Base-by-base conservation (phyloP, 225 moss, liverwort and hornwort genomes). In the Bryoerythrophyllum caledonicum region DNA sequence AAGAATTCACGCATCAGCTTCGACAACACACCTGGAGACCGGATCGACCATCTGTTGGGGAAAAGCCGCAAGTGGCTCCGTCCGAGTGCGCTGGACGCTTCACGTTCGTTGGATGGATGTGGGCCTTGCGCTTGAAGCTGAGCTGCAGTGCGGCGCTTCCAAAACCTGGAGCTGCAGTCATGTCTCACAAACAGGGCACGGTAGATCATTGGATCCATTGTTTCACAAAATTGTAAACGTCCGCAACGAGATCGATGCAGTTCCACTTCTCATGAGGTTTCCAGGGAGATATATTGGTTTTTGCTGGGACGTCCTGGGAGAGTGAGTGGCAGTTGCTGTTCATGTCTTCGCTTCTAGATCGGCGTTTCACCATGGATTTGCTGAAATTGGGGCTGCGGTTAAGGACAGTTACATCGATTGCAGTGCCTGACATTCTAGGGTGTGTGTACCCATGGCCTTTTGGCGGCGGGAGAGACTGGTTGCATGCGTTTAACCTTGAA, bases 91-190 rank as follows among this genome's bases (percentile, higher is more conserved):
- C 54, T 80, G 84, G 81, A 71, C 38, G 55, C 71, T 37, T 65
- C 51, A 56, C 57, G 41, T 53, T 71, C 78, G 61, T 81, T 81
- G 78, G 84, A 81, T 84, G 84, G 76, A 81, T 67, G 67, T 1
- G 7, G 20, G 59, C 76, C 63, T 83, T 30, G 15, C 67, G 24
- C 68, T 21, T 58, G 43, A 6, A 26, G 25, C 52, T 34, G 46
- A 63, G 63, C 62, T 44, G n/a, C n/a, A n/a, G n/a, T n/a, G n/a
- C n/a, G n/a, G 27, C 24, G 17, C 10, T 35, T 28, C 20, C 64
- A 65, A 27, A 14, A 25, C 32, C 32, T 32, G 30, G 15, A 70
- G 19, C 56, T 56, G 13, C 15, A 46, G 53, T 43, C 34, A 46
- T 41, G 54, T 10, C 24, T 21, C 41, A 26, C 46, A 55, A 25